phyloP scores from a whole-genome alignment of 2,329 filamentous ascomycete genomes.

The Sarocladium brachiariae region DNA sequence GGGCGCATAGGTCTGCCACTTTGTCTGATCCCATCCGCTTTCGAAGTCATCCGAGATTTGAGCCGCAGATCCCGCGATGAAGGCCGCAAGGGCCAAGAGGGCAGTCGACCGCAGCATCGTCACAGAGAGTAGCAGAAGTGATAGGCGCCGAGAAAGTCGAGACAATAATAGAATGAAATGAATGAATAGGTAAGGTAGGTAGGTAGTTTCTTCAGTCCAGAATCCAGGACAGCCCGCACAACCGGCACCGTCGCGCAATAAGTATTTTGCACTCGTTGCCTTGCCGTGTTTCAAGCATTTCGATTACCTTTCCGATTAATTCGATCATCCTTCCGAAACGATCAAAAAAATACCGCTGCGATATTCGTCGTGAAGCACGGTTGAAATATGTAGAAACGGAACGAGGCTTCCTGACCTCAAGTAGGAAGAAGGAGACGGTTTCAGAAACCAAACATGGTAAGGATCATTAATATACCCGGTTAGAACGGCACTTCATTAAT shows the following conservation, averaged over 20 bases:
- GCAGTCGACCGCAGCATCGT: slow-evolving; percentile 1
- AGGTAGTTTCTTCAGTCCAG: too few species aligned
- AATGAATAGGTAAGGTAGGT: neutral
- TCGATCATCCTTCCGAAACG: neutral
- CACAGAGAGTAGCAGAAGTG: too few species aligned
- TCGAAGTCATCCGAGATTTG: slow-evolving; percentile 53
- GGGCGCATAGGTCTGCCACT: slow-evolving; percentile 52
- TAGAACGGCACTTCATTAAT: slow-evolving; percentile 1
- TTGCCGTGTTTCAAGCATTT: too few species aligned
- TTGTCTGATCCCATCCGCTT: slow-evolving; percentile 47
- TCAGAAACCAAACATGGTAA: neutral
- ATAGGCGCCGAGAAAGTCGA: neutral
- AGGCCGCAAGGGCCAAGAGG: slow-evolving; percentile 2
- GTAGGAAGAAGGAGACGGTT: neutral
- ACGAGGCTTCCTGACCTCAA: neutral
- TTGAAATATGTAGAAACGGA: neutral
- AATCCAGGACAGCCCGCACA: neutral
- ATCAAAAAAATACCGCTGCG: neutral
- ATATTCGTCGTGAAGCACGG: neutral
- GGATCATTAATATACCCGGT: neutral
- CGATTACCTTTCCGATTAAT: neutral
- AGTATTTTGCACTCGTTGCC: too few species aligned
- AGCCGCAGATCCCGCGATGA: slow-evolving; percentile 24
- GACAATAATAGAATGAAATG: neutral
- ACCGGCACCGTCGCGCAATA: neutral